Conservation (phyloP, 1,284 basidiomycete genomes). For the Phellinidium pouzarii region DNA sequence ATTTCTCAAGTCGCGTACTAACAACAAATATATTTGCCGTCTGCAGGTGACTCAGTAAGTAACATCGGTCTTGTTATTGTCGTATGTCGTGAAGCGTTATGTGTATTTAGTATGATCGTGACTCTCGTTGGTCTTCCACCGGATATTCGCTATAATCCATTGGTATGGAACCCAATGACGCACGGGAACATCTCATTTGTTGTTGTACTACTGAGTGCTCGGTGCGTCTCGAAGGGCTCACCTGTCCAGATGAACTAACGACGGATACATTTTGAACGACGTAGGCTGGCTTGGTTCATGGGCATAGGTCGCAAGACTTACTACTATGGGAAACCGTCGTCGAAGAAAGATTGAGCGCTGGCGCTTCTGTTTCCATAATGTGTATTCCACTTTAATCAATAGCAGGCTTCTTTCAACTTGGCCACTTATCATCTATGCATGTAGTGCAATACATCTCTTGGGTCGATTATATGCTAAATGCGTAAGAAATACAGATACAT, state of each 20-base stretch:
- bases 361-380: neutral
- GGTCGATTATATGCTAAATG: conserved; percentile 9
- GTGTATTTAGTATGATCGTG: conserved; percentile 42
- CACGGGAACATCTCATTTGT: conserved; percentile 70
- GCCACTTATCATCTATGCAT: neutral
- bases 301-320: conserved; percentile 57
- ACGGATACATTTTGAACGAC: conserved; percentile 4
- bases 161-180: conserved; percentile 61
- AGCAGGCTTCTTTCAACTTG: too few species aligned
- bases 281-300: conserved; percentile 57
- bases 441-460: conserved; percentile 13
- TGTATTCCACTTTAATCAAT: too few species aligned
- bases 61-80: too few species aligned
- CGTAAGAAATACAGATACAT: conserved; percentile 12
- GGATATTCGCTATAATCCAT: conserved; percentile 43
- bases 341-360: conserved; percentile 19
- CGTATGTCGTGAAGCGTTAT: conserved; percentile 7
- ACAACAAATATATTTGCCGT: too few species aligned
- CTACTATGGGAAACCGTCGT: conserved; percentile 34
- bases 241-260: neutral
- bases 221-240: conserved; percentile 38
- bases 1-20: too few species aligned
- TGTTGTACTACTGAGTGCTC: conserved; percentile 45
- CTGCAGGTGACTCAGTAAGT: conserved; percentile 52
- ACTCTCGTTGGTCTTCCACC: conserved; percentile 53